Conservation (phyloP, 2,329 filamentous ascomycete species). For the Fonsecaea monophora region DNA sequence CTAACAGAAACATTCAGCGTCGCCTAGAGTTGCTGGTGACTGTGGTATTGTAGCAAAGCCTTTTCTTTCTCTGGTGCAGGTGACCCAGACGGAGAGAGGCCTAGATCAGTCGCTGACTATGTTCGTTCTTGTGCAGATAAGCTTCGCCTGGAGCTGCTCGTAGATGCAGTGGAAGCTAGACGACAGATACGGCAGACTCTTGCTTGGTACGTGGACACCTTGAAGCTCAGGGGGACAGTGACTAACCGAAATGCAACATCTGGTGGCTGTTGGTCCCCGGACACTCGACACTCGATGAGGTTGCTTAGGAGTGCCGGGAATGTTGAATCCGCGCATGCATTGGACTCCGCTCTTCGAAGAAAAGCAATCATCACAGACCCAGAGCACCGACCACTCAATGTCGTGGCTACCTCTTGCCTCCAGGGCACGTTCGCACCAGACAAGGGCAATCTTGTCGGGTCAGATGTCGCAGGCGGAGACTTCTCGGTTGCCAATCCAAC, state of each 20-base stretch:
- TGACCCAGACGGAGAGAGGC: not conserved
- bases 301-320: not conserved
- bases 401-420: not conserved
- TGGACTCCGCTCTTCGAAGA: slow-evolving; percentile 1
- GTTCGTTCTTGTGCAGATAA: not conserved
- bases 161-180: not conserved
- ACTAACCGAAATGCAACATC: not conserved
- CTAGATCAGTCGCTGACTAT: slow-evolving; percentile 2
- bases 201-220: not conserved
- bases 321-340: not conserved
- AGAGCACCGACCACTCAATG: not conserved
- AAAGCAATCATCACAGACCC: not conserved
- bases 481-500: not conserved
- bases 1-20: not conserved
- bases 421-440: not conserved
- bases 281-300: not conserved
- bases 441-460: not conserved
- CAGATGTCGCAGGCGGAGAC: not conserved
- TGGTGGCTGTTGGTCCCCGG: not conserved
- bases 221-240: not conserved
- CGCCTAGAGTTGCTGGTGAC: not conserved
- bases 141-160: not conserved
- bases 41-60: not conserved
- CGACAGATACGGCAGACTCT: not conserved
- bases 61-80: not conserved